Evolutionary conservation across 331 rosid species (phyloP), one percentile per base, ranked within the genome.

Genomic region (Quercus phellos): DNA sequence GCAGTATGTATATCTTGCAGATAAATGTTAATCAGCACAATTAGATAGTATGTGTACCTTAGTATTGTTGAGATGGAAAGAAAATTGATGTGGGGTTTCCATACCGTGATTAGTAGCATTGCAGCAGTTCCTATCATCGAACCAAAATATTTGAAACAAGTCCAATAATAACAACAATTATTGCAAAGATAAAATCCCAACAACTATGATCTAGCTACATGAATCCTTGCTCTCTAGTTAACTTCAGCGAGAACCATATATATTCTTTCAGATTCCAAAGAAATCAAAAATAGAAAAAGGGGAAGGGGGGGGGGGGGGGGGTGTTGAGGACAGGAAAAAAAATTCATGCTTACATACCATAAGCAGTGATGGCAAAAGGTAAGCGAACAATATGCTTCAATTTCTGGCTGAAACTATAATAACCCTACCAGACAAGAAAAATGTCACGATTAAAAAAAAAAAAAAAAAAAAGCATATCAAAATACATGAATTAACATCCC

Each of bases 401-500:
- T 90, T 91, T 95, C 97, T 93, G 99, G 88, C 99, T 95, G 90
- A 95, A 95, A 85, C 99, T 95, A 81, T 95, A 95, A 79, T 95
- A 95, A 59, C 99, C 98, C 99, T 95, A 79, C 85, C 73, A 79
- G 82, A 54, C 22, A 75, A 46, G 51, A 38, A 38, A 38, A 7
- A 21, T 50, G 53, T 46, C 53, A 46, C 17, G 32, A 51, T 74
- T 73, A 59, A 27, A 58, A 7, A 7, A 34, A 53, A 78, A 74
- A 22, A 70, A 66, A 59, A 43, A 43, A 81, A 78, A 71, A 22
- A 78, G 72, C 2, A 58, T 54, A n/a, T 58, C 17, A 63, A 82
- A 70, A 55, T 61, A 55, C 13, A 58, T 8, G 58, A 43, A 53
- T 50, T 71, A 35, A 55, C 22, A 77, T 53, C 38, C 21, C 69